These are phyloP conservation scores for Hansenula sp. DNA, from an alignment of 1,139 yeast species.

Conservation along the genomic window DNA sequence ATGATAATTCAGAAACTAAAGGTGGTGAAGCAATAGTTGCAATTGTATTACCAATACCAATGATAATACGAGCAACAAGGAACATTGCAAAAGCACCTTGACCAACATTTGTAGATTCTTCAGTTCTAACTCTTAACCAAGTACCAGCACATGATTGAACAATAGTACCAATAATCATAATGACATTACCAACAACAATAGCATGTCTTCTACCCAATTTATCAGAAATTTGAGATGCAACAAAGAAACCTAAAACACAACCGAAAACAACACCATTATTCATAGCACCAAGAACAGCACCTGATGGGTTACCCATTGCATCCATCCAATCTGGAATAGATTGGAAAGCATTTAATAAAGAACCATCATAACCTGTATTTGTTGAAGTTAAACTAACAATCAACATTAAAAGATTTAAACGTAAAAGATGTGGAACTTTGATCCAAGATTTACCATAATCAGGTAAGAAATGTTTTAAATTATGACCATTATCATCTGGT, in stretches of 20 bases:
- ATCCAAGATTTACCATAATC: slow-evolving; percentile 29
- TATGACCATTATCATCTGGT: slow-evolving; percentile 4
- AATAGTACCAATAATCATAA: slow-evolving; percentile 40
- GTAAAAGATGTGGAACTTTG: slow-evolving; percentile 31
- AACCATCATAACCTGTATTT: slow-evolving; percentile 48
- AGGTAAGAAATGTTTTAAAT: slow-evolving; percentile 20
- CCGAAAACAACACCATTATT: slow-evolving; percentile 51
- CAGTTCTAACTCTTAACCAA: slow-evolving; percentile 17
- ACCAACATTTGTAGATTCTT: slow-evolving; percentile 3
- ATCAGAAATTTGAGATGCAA: slow-evolving; percentile 35
- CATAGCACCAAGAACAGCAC: slow-evolving; percentile 40
- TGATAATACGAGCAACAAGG: slow-evolving; percentile 40
- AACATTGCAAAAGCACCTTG: slow-evolving; percentile 36
- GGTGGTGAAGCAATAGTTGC: slow-evolving; percentile 40
- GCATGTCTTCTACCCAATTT: slow-evolving; percentile 41
- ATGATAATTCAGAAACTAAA: slow-evolving; percentile 38
- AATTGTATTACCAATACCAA: slow-evolving; percentile 46
- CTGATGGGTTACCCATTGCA: slow-evolving; percentile 37
- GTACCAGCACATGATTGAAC: slow-evolving; percentile 37
- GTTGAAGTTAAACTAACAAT: slow-evolving; percentile 41
- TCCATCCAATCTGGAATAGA: slow-evolving; percentile 32
- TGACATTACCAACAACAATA: slow-evolving; percentile 34
- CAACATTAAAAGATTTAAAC: slow-evolving; percentile 32
- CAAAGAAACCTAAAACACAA: slow-evolving; percentile 13
- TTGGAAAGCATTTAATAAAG: slow-evolving; percentile 48